Evolutionary conservation across 2,329 filamentous ascomycete species (phyloP), one percentile per base, ranked within the genome.

Genomic region (Cercospora janseana): DNA sequence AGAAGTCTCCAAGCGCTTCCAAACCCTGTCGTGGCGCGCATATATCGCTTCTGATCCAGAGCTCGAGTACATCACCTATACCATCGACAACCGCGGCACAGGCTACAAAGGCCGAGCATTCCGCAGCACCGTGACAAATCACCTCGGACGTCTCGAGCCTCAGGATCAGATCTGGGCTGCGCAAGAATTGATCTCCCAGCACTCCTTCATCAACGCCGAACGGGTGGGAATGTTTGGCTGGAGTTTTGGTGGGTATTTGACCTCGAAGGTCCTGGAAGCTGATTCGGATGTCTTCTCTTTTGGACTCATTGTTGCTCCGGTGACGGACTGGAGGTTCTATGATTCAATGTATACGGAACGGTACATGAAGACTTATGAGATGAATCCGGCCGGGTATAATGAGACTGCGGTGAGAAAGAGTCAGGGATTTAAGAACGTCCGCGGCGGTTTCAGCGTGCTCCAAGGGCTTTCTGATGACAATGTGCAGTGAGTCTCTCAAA

Each of bases 381-480:
- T 70, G 31, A 87, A 87, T 61, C 69, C 68, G 0, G 78, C 67
- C 0, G 83, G 82, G 23, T 87, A 87, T 69, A 76, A 78, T 50
- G 71, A 73, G 44, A 80, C 79, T 0, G 81, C 82, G 0, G 80
- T 87, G 2, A 75, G 76, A 51, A 73, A 80, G 3, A 66, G 74
- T 0, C 70, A 71, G 0, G 83, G 84, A 0, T 87, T 87, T 73
- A 79, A 80, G 69, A 78, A 78, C 45, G 74, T 84, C 6, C 71
- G 71, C 0, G 84, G 84, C 3, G 75, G 78, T 2, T 80, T 85
- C 54, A 70, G 81, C 4, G 73, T 87, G 34, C 76, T 83, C 53
- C 84, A 87, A 60, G 84, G 83, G 0, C 80, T 80, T 0, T 83
- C 82, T 0, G 84, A 87, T 55, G 84, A 87, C 59, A 87, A 87